These are phyloP conservation scores for Fomitopsis pinicola DNA, from an alignment of 1,284 basidiomycete genomes.

Conservation along the genomic window DNA sequence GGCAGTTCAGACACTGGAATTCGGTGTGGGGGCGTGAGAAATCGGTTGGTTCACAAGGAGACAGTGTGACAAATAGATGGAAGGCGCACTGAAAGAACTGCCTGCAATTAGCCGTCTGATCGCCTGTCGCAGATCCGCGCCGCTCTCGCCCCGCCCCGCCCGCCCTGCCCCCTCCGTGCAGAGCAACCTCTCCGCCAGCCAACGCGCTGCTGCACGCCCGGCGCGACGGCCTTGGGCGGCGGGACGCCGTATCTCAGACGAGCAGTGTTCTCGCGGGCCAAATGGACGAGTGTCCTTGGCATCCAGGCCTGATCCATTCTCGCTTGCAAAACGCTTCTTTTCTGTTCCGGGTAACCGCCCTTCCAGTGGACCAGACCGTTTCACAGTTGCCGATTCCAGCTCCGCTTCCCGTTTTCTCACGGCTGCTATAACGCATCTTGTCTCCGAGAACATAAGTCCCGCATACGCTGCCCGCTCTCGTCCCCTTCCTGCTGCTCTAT, in stretches of 20 bases:
- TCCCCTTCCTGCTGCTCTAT: background rate
- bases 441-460: background rate
- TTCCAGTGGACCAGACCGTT: constrained; percentile 6
- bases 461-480: background rate
- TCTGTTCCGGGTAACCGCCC: constrained; percentile 22
- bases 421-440: background rate
- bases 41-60: constrained; percentile 21
- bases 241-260: background rate
- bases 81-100: constrained; percentile 12
- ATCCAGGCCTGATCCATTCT: constrained; percentile 11
- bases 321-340: constrained; percentile 19
- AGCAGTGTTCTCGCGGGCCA: background rate
- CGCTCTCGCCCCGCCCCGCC: background rate
- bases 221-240: background rate
- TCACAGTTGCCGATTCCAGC: background rate
- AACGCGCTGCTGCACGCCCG: background rate
- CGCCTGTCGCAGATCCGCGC: constrained; percentile 5
- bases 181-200: background rate
- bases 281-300: constrained; percentile 3
- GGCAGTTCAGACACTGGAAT: background rate
- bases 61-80: constrained; percentile 16
- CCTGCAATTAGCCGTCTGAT: constrained; percentile 2
- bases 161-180: background rate
- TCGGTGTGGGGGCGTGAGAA: constrained; percentile 13
- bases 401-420: constrained; percentile 4